Evolutionary conservation across 176 grass and related monocot species (phyloP).

Genomic region (Oryza rufipogon): DNA sequence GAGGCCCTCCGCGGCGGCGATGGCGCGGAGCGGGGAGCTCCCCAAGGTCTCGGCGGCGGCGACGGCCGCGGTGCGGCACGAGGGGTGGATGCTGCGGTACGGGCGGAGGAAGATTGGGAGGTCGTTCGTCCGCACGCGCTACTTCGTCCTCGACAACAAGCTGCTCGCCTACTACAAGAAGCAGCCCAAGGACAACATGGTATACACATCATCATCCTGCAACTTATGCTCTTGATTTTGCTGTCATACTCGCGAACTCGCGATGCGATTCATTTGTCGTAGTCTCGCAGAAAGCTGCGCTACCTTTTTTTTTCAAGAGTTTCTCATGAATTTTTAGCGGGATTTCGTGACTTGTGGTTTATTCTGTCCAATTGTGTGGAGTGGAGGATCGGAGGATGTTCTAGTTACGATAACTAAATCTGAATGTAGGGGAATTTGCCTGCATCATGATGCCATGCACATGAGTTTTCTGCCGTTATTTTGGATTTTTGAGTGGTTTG

Average conservation of each 20-base stretch:
- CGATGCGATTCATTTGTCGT: neutral
- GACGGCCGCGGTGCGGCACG: constrained; percentile 40
- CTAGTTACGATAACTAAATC: neutral
- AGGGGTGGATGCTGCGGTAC: constrained; percentile 90
- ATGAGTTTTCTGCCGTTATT: neutral
- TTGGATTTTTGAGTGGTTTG: constrained; percentile 25
- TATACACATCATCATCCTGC: neutral
- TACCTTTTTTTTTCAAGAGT: neutral
- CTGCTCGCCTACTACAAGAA: constrained; percentile 86
- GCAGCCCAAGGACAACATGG: constrained; percentile 81
- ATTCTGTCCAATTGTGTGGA: neutral
- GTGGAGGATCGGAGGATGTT: constrained; percentile 21
- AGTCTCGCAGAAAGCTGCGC: neutral
- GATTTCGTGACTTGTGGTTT: neutral
- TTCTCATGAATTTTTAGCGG: neutral
- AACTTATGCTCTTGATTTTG: neutral
- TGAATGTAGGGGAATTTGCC: neutral
- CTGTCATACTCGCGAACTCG: neutral
- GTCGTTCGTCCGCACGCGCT: constrained; percentile 76
- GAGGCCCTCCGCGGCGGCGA: neutral
- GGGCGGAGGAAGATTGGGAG: constrained; percentile 87
- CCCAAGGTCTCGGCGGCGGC: neutral
- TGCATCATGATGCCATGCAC: too few relatives aligned
- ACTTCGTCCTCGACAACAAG: constrained; percentile 76
- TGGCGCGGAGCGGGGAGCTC: constrained; percentile 41